phyloP scores from a whole-genome alignment of 176 grass and related monocot genomes.

The Phragmites australis region DNA sequence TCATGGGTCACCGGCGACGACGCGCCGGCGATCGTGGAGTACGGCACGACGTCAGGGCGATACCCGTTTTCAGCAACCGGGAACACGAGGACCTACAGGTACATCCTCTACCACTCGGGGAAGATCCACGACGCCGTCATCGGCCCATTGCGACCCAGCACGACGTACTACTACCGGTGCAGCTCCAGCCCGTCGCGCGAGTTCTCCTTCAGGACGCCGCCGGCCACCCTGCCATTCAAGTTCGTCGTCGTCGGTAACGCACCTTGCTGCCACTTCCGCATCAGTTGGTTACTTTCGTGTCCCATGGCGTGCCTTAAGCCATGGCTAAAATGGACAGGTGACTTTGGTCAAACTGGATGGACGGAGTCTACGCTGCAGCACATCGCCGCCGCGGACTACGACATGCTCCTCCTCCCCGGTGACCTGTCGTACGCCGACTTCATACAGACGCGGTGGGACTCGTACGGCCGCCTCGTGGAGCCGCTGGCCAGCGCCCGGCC shows the following conservation, averaged over 20 bases:
- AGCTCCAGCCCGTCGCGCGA: slow-evolving; percentile 43
- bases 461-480: slow-evolving; percentile 63
- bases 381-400: slow-evolving; percentile 48
- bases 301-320: not conserved
- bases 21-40: slow-evolving; percentile 55
- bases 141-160: slow-evolving; percentile 57
- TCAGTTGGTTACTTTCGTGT: not conserved
- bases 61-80: slow-evolving; percentile 53
- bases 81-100: slow-evolving; percentile 53
- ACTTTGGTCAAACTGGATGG: slow-evolving; percentile 68
- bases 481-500: slow-evolving; percentile 77
- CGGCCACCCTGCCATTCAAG: slow-evolving; percentile 56
- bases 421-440: slow-evolving; percentile 77
- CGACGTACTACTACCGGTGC: slow-evolving; percentile 83
- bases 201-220: slow-evolving; percentile 71
- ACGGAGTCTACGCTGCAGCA: slow-evolving; percentile 62
- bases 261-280: not conserved
- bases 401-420: slow-evolving; percentile 61
- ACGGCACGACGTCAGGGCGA: slow-evolving; percentile 52
- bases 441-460: slow-evolving; percentile 53
- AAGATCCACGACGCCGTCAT: slow-evolving; percentile 72
- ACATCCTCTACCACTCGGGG: slow-evolving; percentile 71
- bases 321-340: slow-evolving; percentile 20
- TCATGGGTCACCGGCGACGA: slow-evolving; percentile 72
- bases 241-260: slow-evolving; percentile 57